phyloP scores from a whole-genome alignment of 345 rosid genomes.

The Euphorbia lathyris region DNA sequence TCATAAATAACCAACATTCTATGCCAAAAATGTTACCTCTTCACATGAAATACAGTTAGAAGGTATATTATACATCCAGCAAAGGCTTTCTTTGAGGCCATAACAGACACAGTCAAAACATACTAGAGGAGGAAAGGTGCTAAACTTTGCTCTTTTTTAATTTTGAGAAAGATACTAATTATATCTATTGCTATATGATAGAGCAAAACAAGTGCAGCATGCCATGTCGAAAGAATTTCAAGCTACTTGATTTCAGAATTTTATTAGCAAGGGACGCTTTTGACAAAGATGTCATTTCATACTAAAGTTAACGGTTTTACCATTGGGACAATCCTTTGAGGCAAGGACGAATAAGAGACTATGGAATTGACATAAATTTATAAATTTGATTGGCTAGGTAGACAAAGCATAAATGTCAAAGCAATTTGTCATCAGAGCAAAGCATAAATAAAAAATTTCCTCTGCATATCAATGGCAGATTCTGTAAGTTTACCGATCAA shows the following conservation, averaged over 20 bases:
- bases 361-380: neutral
- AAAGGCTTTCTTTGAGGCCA: neutral
- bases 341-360: neutral
- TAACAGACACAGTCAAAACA: neutral
- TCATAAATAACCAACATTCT: neutral
- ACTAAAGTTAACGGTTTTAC: neutral
- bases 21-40: neutral
- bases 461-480: neutral
- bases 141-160: neutral
- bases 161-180: neutral
- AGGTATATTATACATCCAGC: no score
- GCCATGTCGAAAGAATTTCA: neutral
- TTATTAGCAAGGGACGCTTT: neutral
- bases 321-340: neutral
- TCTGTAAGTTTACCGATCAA: neutral
- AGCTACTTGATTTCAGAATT: neutral
- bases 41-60: neutral
- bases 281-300: neutral
- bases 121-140: neutral
- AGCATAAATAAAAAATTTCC: neutral
- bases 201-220: neutral
- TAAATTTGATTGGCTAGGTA: neutral
- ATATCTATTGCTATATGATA: neutral
- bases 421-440: neutral
- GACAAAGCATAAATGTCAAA: neutral